phyloP scores from a whole-genome alignment of 2,329 filamentous ascomycete species.

The Trichoderma sp. region DNA sequence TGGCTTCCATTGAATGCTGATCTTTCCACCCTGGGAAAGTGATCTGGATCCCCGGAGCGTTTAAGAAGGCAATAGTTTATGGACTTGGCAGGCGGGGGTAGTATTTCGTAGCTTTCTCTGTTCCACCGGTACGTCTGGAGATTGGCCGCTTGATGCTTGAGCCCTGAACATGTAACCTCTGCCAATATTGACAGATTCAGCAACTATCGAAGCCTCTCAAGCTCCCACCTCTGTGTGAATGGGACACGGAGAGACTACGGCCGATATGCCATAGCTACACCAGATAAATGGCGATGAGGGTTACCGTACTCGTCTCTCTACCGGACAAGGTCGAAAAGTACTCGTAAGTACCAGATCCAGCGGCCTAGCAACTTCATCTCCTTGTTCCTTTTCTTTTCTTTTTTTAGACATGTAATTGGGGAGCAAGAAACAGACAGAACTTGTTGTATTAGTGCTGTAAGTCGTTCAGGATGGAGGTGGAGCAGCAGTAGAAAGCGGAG shows the following conservation, averaged over 20 bases:
- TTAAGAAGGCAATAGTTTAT: neutral
- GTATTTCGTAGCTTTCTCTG: neutral
- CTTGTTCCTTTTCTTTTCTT: neutral
- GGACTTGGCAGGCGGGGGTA: neutral
- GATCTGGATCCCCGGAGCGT: conserved; percentile 1
- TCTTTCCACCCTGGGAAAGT: neutral
- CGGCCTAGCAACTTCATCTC: neutral
- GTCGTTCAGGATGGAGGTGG: neutral
- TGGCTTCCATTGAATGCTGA: neutral
- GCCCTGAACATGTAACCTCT: neutral
- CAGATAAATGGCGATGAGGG: neutral
- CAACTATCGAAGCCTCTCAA: neutral
- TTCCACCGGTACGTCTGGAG: neutral
- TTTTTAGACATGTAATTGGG: neutral
- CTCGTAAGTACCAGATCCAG: neutral
- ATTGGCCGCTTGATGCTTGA: neutral
- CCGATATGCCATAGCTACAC: neutral
- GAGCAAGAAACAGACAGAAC: neutral
- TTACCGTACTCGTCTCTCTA: neutral
- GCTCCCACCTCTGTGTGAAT: neutral
- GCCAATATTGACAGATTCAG: neutral
- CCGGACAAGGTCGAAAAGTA: neutral
- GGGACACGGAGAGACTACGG: neutral
- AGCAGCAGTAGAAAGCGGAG: neutral
- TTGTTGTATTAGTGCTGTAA: neutral